Base-by-base conservation (phyloP, 108 stramenopile genomes). In the Cyclotella cryptica region DNA sequence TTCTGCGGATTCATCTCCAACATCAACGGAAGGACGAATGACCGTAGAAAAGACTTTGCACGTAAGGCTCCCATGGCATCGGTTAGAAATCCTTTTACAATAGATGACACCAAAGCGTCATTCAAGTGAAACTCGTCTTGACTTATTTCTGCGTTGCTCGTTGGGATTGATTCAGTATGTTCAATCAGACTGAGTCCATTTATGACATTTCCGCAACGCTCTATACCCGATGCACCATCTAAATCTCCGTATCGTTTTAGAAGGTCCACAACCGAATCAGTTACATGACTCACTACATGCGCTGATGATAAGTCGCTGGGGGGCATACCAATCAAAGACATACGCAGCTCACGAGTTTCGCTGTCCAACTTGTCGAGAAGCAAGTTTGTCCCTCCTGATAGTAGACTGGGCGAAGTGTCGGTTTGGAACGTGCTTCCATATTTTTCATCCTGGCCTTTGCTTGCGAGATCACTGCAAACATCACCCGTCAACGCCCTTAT, bases 11-110 rank as follows among this genome's bases (percentile, higher is more conserved):
- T 80, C 72, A 80, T 67, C 24, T 73, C 58, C 22, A 45, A 45
- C 15, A 80, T 58, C 35, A 80, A 47, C 13, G 79, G 79, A 53
- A 80, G 79, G 9, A 80, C 79, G 21, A 80, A 72, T 24, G 79
- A 57, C n/a, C 71, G 54, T 17, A 80, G 35, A n/a, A 80, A 69
- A 24, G 79, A 71, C 21, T 68, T 80, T 45, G 72, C 72, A n/a
- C 79, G 62, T 27, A 80, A 66, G 13, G 79, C 71, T 22, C 79
- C 79, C 35, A 66, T 73, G 11, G 71, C 79, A 69, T 68, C 72
- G 17, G 79, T 80, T 8, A 80, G 58, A 45, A 68, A 80, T 11
- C 30, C 58, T 10, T 72, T 68, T 4, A 43, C 51, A 15, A 80
- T 22, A 29, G 71, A 66, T 1, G 79, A 67, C 15, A 80, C 72